A percentile compares a stretch with the other conserved stretches of the same genome.
phyloP scores from a whole-genome alignment of 306 rosid genomes.

The Astragalus glycyphyllos region DNA sequence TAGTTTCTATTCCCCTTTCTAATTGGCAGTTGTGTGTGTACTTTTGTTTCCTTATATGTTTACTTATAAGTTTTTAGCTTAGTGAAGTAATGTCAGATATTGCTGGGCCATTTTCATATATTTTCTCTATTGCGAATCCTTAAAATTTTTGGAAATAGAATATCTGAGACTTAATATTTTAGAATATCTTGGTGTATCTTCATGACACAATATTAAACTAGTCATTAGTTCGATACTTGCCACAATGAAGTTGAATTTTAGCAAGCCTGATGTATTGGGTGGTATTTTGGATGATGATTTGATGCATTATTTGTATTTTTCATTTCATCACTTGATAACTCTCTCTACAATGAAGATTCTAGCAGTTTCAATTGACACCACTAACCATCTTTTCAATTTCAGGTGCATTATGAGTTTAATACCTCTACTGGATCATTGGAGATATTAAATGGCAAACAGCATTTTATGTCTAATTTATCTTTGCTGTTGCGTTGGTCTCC shows the following conservation, averaged over 20 bases:
- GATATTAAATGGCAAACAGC: conserved; percentile 66
- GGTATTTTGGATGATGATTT: conserved; percentile 14
- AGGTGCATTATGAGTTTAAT: conserved; percentile 81
- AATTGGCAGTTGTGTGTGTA: conserved; percentile 2
- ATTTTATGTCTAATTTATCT: conserved; percentile 69
- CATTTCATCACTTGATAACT: conserved; percentile 36
- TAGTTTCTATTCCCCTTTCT: conserved; percentile 4
- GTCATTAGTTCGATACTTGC: conserved; percentile 22
- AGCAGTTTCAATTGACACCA: conserved; percentile 15
- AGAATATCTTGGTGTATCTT: conserved; percentile 24
- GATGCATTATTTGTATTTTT: conserved; percentile 29
- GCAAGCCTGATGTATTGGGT: background rate
- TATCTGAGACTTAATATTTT: background rate
- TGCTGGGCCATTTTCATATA: background rate
- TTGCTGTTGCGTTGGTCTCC: conserved; percentile 86
- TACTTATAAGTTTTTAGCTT: conserved; percentile 20
- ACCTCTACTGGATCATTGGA: conserved; percentile 55
- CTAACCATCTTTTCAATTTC: conserved; percentile 46
- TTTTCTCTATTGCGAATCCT: conserved; percentile 20
- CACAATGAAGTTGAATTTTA: conserved; percentile 5
- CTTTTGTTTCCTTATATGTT: background rate
- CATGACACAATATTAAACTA: conserved; percentile 2
- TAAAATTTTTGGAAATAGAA: conserved; percentile 3
- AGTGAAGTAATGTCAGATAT: conserved; percentile 19
- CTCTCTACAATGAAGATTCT: conserved; percentile 7